phyloP scores from a whole-genome alignment of 2,329 filamentous ascomycete species.

The Mollisia scopiformis region DNA sequence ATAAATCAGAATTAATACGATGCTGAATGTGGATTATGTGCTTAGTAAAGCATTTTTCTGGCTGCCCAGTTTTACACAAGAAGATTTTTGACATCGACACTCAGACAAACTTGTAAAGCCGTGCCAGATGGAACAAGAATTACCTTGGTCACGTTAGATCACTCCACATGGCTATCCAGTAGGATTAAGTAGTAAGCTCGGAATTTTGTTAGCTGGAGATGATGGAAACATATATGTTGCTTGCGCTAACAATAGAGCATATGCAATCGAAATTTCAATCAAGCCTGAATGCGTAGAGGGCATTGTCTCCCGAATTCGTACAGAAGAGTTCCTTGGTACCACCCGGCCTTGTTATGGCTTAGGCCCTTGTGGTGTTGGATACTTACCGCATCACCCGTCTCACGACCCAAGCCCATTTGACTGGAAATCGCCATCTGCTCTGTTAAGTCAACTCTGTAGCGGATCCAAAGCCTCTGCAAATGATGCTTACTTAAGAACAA shows the following conservation, averaged over 20 bases:
- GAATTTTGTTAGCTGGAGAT: neutral
- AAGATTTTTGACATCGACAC: neutral
- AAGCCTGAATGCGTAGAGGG: neutral
- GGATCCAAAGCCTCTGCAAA: neutral
- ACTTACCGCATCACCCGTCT: neutral
- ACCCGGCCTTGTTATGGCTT: neutral
- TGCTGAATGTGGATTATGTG: neutral
- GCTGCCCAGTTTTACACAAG: neutral
- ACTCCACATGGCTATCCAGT: neutral
- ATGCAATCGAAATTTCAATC: neutral
- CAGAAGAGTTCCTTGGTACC: neutral
- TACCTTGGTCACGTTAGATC: neutral
- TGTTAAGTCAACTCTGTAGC: neutral
- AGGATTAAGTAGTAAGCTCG: neutral
- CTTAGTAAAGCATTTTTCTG: neutral
- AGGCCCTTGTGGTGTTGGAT: neutral
- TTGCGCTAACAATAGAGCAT: neutral
- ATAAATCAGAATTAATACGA: neutral
- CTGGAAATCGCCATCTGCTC: neutral
- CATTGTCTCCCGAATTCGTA: neutral
- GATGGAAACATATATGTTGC: neutral
- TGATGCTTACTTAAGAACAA: neutral
- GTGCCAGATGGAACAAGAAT: neutral
- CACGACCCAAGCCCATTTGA: neutral
- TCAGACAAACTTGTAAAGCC: neutral